phyloP scores from a whole-genome alignment of 2,329 filamentous ascomycete genomes.

The Didymella segeticola region DNA sequence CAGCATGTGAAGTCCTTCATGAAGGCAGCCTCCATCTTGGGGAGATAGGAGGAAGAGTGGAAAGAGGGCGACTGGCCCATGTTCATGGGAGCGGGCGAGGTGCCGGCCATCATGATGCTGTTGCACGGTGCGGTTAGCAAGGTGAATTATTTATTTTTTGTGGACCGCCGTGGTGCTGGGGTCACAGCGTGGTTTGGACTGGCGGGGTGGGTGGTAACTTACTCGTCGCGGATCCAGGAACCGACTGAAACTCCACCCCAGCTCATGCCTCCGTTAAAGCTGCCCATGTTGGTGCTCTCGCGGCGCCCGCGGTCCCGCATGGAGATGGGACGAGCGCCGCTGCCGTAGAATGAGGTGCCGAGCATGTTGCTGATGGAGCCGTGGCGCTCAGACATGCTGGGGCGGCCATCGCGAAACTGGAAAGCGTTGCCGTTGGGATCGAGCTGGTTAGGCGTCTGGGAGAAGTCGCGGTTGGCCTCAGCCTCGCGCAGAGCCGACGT shows the following conservation, averaged over 20 bases:
- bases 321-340: slow-evolving; percentile 67
- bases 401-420: slow-evolving; percentile 40
- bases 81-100: slow-evolving; percentile 79
- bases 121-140: slow-evolving; percentile 31
- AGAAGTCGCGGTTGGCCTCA: slow-evolving; percentile 44
- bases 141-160: slow-evolving; percentile 12
- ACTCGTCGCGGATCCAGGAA: slow-evolving; percentile 98
- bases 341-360: slow-evolving; percentile 60
- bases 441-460: slow-evolving; percentile 51
- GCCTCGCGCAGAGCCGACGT: slow-evolving; percentile 65
- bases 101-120: slow-evolving; percentile 94
- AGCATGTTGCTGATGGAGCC: slow-evolving; percentile 61
- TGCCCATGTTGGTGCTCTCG: slow-evolving; percentile 67
- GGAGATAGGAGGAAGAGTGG: slow-evolving; percentile 94
- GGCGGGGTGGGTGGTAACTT: too few species aligned
- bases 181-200: slow-evolving; percentile 4
- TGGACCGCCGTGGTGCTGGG: background rate
- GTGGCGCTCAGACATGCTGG: slow-evolving; percentile 54
- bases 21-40: slow-evolving; percentile 95
- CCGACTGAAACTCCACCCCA: slow-evolving; percentile 97
- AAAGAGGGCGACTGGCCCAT: slow-evolving; percentile 86
- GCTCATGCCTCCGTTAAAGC: slow-evolving; percentile 81
- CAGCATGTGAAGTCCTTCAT: slow-evolving; percentile 98
- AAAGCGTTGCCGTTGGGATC: slow-evolving; percentile 42
- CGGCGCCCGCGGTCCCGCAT: slow-evolving; percentile 62